phyloP scores from a whole-genome alignment of 208 protist species.

The Wallacemonas collosoma region DNA sequence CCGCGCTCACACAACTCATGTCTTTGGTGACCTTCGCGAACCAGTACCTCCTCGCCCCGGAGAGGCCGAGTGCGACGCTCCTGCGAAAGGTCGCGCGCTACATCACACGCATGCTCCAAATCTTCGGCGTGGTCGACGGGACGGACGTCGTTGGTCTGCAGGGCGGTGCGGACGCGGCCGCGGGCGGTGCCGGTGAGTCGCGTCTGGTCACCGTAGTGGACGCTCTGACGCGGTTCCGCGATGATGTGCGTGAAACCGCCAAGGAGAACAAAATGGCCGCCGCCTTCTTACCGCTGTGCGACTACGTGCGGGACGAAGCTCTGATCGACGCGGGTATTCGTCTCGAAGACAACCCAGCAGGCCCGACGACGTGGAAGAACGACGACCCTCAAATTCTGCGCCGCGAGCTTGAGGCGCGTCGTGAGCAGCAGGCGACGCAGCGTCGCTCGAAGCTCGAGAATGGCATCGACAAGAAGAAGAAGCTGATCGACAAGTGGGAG shows the following conservation, averaged over 20 bases:
- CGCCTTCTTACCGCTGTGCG: constrained; percentile 73
- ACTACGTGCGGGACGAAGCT: constrained; percentile 78
- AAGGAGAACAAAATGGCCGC: constrained; percentile 41
- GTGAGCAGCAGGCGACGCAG: constrained; percentile 39
- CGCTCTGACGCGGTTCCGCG: constrained; percentile 74
- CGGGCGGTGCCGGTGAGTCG: constrained; percentile 17
- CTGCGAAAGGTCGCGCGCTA: constrained; percentile 82
- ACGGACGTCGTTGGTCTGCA: constrained; percentile 68
- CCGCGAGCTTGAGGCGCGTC: constrained; percentile 53
- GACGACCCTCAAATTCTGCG: constrained; percentile 68
- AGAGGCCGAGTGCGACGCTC: constrained; percentile 62
- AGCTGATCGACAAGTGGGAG: constrained; percentile 71
- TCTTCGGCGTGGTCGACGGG: constrained; percentile 92
- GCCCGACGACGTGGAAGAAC: constrained; percentile 74
- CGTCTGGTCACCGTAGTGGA: constrained; percentile 64
- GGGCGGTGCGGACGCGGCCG: constrained; percentile 21
- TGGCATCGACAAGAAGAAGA: constrained; percentile 60
- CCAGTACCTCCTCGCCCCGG: constrained; percentile 69
- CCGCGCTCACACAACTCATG: constrained; percentile 68
- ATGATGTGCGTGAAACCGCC: constrained; percentile 62
- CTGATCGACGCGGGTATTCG: constrained; percentile 78
- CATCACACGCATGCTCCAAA: constrained; percentile 89
- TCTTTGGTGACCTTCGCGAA: constrained; percentile 84
- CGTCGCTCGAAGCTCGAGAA: constrained; percentile 55
- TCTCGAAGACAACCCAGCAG: constrained; percentile 77